Conservation (phyloP, 2,329 filamentous ascomycete genomes). For the Pseudogymnoascus sp. region DNA sequence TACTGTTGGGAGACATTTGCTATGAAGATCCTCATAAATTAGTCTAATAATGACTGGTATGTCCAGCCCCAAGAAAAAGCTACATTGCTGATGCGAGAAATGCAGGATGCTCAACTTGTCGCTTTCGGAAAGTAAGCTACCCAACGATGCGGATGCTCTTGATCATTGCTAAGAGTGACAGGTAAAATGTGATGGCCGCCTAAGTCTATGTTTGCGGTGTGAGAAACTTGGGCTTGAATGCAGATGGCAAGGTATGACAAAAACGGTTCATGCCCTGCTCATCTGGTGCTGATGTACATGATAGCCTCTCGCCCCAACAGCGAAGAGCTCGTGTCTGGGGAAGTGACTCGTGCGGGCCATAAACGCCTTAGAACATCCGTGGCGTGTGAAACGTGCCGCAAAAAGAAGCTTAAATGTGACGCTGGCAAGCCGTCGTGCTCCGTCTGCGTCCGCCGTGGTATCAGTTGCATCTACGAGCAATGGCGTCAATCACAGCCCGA, state of each 20-base stretch:
- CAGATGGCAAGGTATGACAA: slow-evolving; percentile 7
- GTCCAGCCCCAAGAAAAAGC: neutral
- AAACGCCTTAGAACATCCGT: slow-evolving; percentile 6
- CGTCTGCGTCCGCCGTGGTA: neutral
- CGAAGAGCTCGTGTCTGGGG: neutral
- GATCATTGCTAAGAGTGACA: neutral
- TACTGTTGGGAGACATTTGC: neutral
- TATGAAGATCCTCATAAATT: neutral
- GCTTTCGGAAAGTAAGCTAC: neutral
- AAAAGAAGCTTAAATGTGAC: slow-evolving; percentile 7
- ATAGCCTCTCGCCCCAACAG: neutral
- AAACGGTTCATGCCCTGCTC: neutral
- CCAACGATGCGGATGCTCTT: neutral
- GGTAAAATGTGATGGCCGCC: slow-evolving; percentile 10
- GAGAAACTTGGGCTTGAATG: slow-evolving; percentile 9
- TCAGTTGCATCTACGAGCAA: slow-evolving; percentile 2
- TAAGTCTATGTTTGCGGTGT: neutral
- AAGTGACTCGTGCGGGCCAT: slow-evolving; percentile 1
- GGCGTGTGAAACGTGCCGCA: slow-evolving; percentile 9
- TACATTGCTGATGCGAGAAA: slow-evolving; percentile 21
- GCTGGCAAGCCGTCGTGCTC: slow-evolving; percentile 4
- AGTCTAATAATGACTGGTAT: slow-evolving; percentile 7
- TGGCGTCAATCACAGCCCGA: slow-evolving; percentile 6
- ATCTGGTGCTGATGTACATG: neutral
- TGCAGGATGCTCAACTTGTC: neutral